Base-by-base conservation (phyloP, 108 stramenopile genomes). In the Asterionellopsis glacialis region DNA sequence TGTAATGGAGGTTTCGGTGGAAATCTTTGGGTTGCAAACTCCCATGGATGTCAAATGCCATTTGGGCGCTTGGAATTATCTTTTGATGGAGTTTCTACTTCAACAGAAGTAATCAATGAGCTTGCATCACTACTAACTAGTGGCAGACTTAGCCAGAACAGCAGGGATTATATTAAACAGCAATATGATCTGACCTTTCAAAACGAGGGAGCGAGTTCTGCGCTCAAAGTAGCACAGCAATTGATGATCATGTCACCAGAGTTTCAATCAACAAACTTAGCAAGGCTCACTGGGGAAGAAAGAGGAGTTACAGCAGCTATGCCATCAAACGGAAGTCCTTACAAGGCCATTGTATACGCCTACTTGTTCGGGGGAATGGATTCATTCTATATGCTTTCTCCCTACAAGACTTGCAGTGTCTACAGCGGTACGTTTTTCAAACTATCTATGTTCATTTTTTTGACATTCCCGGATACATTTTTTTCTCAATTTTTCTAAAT, bases 331-430 rank as follows among this genome's bases (percentile, higher is more conserved):
- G 64, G 45, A 15, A 65, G 68, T 26, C 65, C 75, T 1, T 84
- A 87, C 79, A 83, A 88, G 63, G 81, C 82, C 3, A 57, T 91
- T 48, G 64, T 86, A 15, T 75, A 78, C 59, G 48, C 84, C 21
- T 68, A 71, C 57, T 48, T 88, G 44, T 64, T 45, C 25, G 83
- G 83, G 11, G 87, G 83, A 0, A 45, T 59, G 9, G 87, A 88
- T 47, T 72, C 72, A 9, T 88, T 64, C 57, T 80, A 81, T 41
- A 68, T 85, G 68, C 61, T 87, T 19, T 72, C 70, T 28, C 85
- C 85, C 12, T 63, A 77, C 42, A 70, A 61, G 24, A 72, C 70
- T 26, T 57, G 27, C 16, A 58, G 26, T 11, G 38, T 9, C 9
- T 62, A 64, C 57, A 38, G 27, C 49, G 19, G 50, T 21, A 54